Evolutionary conservation across 345 rosid species (phyloP).

Genomic region (Eutrema heterophyllum): DNA sequence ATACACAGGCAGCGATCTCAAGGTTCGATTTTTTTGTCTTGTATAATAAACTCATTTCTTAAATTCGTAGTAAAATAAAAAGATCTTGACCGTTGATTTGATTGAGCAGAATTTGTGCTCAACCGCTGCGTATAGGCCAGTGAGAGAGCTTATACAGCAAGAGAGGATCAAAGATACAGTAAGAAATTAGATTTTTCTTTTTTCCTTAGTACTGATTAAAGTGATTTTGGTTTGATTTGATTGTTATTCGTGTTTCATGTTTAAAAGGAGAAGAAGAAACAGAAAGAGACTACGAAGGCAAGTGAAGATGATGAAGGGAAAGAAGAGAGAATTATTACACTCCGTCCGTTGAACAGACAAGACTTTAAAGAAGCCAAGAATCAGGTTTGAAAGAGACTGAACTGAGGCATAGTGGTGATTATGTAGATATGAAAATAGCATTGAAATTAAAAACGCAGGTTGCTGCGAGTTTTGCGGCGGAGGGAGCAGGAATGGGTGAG

Average conservation of each 20-base stretch:
- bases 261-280: conserved; percentile 55
- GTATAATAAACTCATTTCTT: not conserved
- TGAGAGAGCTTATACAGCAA: conserved; percentile 78
- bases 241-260: not conserved
- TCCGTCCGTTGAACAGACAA: conserved; percentile 71
- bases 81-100: not conserved
- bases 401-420: not conserved
- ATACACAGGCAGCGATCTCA: conserved; percentile 79
- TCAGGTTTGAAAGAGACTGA: conserved; percentile 42
- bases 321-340: conserved; percentile 51
- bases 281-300: conserved; percentile 32
- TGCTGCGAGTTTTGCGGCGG: conserved; percentile 83
- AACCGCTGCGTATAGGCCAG: conserved; percentile 88
- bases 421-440: not conserved
- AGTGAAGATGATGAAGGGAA: conserved; percentile 34
- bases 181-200: not conserved
- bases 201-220: not conserved
- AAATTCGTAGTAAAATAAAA: not conserved
- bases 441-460: conserved; percentile 47
- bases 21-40: conserved; percentile 34
- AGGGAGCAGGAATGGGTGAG: conserved; percentile 71
- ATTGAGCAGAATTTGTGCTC: conserved; percentile 65
- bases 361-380: conserved; percentile 78
- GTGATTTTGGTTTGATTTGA: not conserved
- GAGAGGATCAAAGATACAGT: conserved; percentile 72